phyloP scores from a whole-genome alignment of 2,329 filamentous ascomycete species.

The Scleromitrula shiraiana region DNA sequence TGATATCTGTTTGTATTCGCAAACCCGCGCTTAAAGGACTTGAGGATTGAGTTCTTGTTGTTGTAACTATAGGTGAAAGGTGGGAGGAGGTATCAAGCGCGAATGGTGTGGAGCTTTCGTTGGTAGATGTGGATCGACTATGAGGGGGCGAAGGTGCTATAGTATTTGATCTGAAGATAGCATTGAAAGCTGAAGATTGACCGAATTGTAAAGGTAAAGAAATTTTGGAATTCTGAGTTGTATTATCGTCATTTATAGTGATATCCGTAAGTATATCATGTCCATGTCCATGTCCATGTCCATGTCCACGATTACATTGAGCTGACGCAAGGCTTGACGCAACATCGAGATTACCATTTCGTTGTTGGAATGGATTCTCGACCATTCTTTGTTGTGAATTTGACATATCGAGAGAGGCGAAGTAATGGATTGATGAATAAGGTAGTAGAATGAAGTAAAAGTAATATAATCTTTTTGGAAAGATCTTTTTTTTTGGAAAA shows the following conservation, averaged over 20 bases:
- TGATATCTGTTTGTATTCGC: constrained; percentile 32
- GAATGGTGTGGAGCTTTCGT: constrained; percentile 13
- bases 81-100: constrained; percentile 22
- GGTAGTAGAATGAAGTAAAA: too few species aligned
- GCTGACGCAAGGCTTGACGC: not conserved
- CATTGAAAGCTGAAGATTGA: constrained; percentile 3
- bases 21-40: constrained; percentile 27
- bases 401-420: not conserved
- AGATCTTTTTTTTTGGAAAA: not conserved
- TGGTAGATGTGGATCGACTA: constrained; percentile 8
- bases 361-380: not conserved
- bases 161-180: constrained; percentile 32
- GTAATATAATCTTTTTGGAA: too few species aligned
- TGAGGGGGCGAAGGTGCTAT: constrained; percentile 33
- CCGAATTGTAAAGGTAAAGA: not conserved
- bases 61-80: constrained; percentile 12
- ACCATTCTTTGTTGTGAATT: constrained; percentile 3
- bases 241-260: not conserved
- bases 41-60: constrained; percentile 10
- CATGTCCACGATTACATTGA: too few species aligned
- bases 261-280: not conserved
- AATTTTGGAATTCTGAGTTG: not conserved
- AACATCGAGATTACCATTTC: constrained; percentile 3
- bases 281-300: too few species aligned
- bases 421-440: not conserved